Evolutionary conservation across 2,329 filamentous ascomycete species (phyloP).

Genomic region (Intubia oerlemansii): DNA sequence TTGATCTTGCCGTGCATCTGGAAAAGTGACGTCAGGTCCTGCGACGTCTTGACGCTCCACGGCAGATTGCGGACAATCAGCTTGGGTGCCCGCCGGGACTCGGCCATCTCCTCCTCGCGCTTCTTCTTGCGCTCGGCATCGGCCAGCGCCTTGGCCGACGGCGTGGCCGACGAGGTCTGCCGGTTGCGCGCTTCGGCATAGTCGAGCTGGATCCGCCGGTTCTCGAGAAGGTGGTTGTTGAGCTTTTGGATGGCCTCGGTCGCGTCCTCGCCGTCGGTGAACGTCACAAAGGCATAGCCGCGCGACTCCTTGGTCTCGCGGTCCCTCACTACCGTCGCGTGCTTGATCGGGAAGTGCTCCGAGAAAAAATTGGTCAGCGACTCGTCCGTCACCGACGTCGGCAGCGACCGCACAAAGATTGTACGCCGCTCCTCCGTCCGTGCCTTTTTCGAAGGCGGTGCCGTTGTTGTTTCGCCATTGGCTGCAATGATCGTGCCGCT

Average conservation of each 20-base stretch:
- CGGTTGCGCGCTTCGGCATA: conserved; percentile 72
- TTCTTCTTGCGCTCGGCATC: conserved; percentile 21
- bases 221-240: conserved; percentile 56
- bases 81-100: conserved; percentile 43
- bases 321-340: conserved; percentile 82
- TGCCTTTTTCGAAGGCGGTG: conserved; percentile 28
- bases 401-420: conserved; percentile 79
- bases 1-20: conserved; percentile 81
- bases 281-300: conserved; percentile 92
- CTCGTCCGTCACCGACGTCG: conserved; percentile 58
- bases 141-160: conserved; percentile 14
- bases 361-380: conserved; percentile 78
- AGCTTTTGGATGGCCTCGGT: conserved; percentile 60
- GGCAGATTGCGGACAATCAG: conserved; percentile 84
- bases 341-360: conserved; percentile 82
- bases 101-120: conserved; percentile 36
- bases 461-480: not conserved
- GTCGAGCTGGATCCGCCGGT: conserved; percentile 67
- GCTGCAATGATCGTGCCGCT: not conserved
- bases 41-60: conserved; percentile 79
- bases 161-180: conserved; percentile 18
- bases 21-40: conserved; percentile 64
- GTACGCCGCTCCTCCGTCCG: conserved; percentile 43
- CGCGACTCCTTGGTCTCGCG: conserved; percentile 68
- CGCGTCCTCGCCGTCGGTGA: conserved; percentile 84